Conservation (phyloP, 805 yeast genomes). For the Metschnikowia lochheadii region DNA sequence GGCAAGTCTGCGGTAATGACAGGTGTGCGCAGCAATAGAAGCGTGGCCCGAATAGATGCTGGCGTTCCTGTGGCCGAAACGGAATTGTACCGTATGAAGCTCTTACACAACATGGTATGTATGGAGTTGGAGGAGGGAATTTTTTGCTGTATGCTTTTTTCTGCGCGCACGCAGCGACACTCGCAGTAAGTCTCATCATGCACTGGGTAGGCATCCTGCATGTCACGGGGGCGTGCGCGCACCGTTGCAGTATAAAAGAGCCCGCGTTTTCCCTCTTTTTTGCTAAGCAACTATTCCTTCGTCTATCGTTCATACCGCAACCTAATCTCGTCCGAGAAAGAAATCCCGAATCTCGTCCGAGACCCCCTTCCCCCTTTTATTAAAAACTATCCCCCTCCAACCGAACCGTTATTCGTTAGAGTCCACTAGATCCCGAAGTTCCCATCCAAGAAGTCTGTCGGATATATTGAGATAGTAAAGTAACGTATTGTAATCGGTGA, state of each 20-base stretch:
- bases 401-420: background rate
- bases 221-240: conserved; percentile 8
- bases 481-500: conserved; percentile 17
- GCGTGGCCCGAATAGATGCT: conserved; percentile 36
- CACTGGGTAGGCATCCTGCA: background rate
- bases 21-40: conserved; percentile 78
- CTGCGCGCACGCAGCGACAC: conserved; percentile 6
- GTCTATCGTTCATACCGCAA: background rate
- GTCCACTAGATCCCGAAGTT: background rate
- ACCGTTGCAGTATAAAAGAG: conserved; percentile 10
- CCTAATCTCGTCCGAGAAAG: background rate
- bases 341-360: background rate
- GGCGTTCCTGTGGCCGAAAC: conserved; percentile 12
- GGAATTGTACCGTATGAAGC: conserved; percentile 15
- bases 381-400: background rate
- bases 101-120: conserved; percentile 12
- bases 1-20: conserved; percentile 74
- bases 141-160: conserved; percentile 10
- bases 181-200: conserved; percentile 1
- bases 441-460: background rate
- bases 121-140: conserved; percentile 1
- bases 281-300: background rate
- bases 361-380: background rate
- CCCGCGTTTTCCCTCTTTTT: background rate
- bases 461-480: conserved; percentile 11